A percentile compares a stretch with the other conserved stretches of the same genome.
Conservation (phyloP, 2,329 filamentous ascomycete genomes). For the Rugonectria rugulosa region DNA sequence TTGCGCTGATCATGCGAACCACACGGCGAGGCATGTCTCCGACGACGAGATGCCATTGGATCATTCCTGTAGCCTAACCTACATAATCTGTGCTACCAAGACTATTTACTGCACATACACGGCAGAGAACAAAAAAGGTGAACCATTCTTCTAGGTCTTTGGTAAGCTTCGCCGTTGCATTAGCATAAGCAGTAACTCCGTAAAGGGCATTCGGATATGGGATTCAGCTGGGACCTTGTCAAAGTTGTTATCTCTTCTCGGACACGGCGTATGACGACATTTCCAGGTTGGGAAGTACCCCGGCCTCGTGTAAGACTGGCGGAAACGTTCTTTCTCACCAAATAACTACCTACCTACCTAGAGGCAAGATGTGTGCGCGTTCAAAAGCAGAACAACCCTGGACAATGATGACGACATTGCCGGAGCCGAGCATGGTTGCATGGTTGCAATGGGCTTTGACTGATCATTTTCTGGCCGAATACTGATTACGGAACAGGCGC, state of each 20-base stretch:
- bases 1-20: constrained; percentile 15
- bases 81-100: too few species aligned
- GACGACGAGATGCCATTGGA: constrained; percentile 1
- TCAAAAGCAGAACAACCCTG: too few species aligned
- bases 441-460: constrained; percentile 14
- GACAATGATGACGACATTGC: constrained; percentile 22
- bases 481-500: too few species aligned
- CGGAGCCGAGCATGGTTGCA: too few species aligned
- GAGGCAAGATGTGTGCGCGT: too few species aligned
- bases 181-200: not conserved
- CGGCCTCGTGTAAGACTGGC: not conserved
- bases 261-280: constrained; percentile 6
- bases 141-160: not conserved
- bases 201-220: not conserved
- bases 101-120: not conserved
- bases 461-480: constrained; percentile 34
- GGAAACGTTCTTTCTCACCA: not conserved
- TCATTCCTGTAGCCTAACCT: too few species aligned
- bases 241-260: constrained; percentile 7
- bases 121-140: not conserved
- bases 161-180: not conserved
- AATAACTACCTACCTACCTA: not conserved
- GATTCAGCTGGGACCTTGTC: not conserved
- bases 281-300: constrained; percentile 7
- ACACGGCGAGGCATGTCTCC: not conserved